Conservation (phyloP, 2,329 filamentous ascomycete genomes). For the Colletotrichum cuscutae region DNA sequence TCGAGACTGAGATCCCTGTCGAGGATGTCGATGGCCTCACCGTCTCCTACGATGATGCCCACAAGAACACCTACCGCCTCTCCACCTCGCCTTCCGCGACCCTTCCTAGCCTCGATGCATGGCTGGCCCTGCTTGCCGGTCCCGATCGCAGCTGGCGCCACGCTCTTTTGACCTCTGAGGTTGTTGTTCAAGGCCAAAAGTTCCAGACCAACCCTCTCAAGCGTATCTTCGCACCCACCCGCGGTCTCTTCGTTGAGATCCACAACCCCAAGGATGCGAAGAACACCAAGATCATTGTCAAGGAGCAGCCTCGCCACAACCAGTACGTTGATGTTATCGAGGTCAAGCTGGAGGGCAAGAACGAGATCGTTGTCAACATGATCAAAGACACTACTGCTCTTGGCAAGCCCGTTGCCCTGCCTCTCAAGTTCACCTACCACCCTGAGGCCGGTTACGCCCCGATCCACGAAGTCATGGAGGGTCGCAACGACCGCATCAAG, state of each 20-base stretch:
- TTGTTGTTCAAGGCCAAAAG: slow-evolving; percentile 93
- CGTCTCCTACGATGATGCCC: slow-evolving; percentile 79
- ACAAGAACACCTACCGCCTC: slow-evolving; percentile 87
- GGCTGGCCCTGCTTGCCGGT: slow-evolving; percentile 90
- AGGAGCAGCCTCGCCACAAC: slow-evolving; percentile 86
- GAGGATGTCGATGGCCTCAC: slow-evolving; percentile 85
- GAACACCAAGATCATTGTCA: slow-evolving; percentile 87
- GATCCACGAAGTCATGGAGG: slow-evolving; percentile 95
- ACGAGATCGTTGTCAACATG: slow-evolving; percentile 88
- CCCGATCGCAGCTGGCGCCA: slow-evolving; percentile 91
- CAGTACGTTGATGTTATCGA: slow-evolving; percentile 91
- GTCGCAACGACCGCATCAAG: slow-evolving; percentile 97
- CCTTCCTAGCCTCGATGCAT: slow-evolving; percentile 83
- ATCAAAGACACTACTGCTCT: slow-evolving; percentile 93
- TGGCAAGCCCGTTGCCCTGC: slow-evolving; percentile 82
- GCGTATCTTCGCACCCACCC: slow-evolving; percentile 87
- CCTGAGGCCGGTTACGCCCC: slow-evolving; percentile 98
- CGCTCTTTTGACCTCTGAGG: slow-evolving; percentile 91
- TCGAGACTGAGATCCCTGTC: slow-evolving; percentile 75
- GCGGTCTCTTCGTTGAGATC: slow-evolving; percentile 91
- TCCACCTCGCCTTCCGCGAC: slow-evolving; percentile 78
- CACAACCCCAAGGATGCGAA: slow-evolving; percentile 81
- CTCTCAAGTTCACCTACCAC: slow-evolving; percentile 91
- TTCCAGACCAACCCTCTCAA: slow-evolving; percentile 98
- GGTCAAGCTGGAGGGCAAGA: slow-evolving; percentile 78